Conservation (phyloP, 164 flowering plant genomes). For the Annona squamosa region DNA sequence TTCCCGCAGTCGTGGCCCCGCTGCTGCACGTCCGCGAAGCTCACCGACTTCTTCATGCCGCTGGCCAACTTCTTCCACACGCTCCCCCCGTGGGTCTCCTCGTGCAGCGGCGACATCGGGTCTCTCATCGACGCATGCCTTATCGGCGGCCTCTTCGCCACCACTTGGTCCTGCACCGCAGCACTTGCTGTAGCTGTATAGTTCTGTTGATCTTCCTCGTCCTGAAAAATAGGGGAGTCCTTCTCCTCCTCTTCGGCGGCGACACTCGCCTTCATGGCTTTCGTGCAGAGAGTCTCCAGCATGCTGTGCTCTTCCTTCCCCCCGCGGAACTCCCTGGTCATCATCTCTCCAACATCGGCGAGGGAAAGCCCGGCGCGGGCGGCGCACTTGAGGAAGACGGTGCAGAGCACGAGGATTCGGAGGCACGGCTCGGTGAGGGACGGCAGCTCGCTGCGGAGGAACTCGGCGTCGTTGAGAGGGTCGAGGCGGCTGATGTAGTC, state of each 20-base stretch:
- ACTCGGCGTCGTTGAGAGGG: slow-evolving; percentile 62
- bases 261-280: slow-evolving; percentile 31
- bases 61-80: background rate
- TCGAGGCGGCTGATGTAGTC: slow-evolving; percentile 65
- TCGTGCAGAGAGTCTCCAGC: slow-evolving; percentile 47
- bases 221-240: slow-evolving; percentile 24
- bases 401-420: slow-evolving; percentile 62
- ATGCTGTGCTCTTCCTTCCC: slow-evolving; percentile 49
- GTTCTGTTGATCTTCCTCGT: slow-evolving; percentile 23
- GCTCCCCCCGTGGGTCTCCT: slow-evolving; percentile 1
- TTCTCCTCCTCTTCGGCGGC: background rate
- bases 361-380: slow-evolving; percentile 56
- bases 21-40: slow-evolving; percentile 28
- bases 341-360: slow-evolving; percentile 73
- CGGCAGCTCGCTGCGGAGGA: slow-evolving; percentile 52
- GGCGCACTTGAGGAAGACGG: slow-evolving; percentile 63
- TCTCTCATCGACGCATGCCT: slow-evolving; percentile 8
- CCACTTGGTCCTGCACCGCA: slow-evolving; percentile 13
- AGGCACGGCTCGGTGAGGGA: slow-evolving; percentile 50
- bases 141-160: slow-evolving; percentile 22
- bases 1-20: slow-evolving; percentile 26
- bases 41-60: slow-evolving; percentile 30
- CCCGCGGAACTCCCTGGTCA: slow-evolving; percentile 53
- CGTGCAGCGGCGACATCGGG: slow-evolving; percentile 8
- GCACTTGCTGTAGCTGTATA: background rate